A percentile compares a stretch with the other conserved stretches of the same genome.
These are phyloP conservation scores for Podila horticola DNA, from an alignment of 192 early-diverging fungal genomes.

Conservation along the genomic window DNA sequence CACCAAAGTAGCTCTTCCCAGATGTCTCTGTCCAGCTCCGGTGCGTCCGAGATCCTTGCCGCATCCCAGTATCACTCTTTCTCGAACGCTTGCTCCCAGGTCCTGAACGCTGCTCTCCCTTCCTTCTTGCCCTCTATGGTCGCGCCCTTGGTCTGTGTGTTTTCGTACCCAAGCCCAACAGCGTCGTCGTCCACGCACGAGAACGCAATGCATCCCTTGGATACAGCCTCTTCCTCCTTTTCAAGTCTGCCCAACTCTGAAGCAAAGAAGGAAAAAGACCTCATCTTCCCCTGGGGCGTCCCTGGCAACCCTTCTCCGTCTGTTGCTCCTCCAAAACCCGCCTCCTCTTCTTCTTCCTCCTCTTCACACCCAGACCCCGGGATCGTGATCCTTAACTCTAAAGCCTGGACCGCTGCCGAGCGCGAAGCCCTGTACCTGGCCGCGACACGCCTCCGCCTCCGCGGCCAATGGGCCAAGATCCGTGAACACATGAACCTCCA, in stretches of 20 bases:
- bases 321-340: too few species aligned
- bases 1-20: neutral
- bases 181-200: neutral
- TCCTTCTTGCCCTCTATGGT: slow-evolving; percentile 41
- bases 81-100: slow-evolving; percentile 17
- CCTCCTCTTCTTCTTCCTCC: too few species aligned
- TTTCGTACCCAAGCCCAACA: slow-evolving; percentile 21
- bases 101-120: slow-evolving; percentile 22
- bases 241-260: neutral
- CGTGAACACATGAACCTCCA: slow-evolving; percentile 40
- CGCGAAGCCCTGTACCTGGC: slow-evolving; percentile 33
- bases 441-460: slow-evolving; percentile 16
- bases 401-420: slow-evolving; percentile 27
- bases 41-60: slow-evolving; percentile 16
- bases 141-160: slow-evolving; percentile 36
- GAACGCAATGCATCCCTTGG: too few species aligned
- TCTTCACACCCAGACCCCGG: slow-evolving; percentile 10
- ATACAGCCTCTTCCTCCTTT: neutral
- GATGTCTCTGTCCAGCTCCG: slow-evolving; percentile 6
- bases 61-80: slow-evolving; percentile 1
- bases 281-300: slow-evolving; percentile 33
- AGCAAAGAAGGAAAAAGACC: slow-evolving; percentile 1
- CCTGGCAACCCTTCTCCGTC: slow-evolving; percentile 4
- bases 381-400: slow-evolving; percentile 17
- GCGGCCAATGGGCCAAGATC: slow-evolving; percentile 38